These are phyloP conservation scores for Boletus coccyginus DNA, from an alignment of 768 basidiomycete genomes.

Conservation along the genomic window DNA sequence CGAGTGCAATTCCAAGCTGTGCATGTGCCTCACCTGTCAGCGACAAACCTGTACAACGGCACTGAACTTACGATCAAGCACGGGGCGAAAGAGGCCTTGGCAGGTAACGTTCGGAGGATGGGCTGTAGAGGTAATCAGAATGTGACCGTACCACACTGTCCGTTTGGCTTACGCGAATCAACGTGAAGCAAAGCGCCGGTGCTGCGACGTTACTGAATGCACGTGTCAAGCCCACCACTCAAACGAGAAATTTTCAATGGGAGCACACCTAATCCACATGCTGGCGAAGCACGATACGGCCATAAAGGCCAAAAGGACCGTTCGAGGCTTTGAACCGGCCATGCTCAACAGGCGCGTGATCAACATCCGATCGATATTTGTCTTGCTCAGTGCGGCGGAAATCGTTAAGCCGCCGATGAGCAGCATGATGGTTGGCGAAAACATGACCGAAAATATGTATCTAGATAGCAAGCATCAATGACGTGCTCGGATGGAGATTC, in stretches of 20 bases:
- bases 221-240: constrained; percentile 1
- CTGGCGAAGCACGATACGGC: constrained; percentile 94
- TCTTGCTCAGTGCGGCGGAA: constrained; percentile 93
- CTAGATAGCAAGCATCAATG: constrained; percentile 37
- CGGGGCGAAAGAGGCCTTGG: constrained; percentile 82
- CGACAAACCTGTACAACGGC: not conserved
- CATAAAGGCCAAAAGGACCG: constrained; percentile 93
- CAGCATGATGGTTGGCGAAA: constrained; percentile 97
- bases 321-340: constrained; percentile 84
- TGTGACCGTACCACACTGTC: not conserved
- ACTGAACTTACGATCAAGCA: constrained; percentile 75
- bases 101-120: constrained; percentile 86
- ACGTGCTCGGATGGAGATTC: not conserved
- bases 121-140: constrained; percentile 52
- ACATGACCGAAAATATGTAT: constrained; percentile 93
- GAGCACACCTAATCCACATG: constrained; percentile 95
- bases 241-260: not conserved
- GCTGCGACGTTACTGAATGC: constrained; percentile 86
- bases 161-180: constrained; percentile 72
- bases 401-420: constrained; percentile 98
- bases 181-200: constrained; percentile 92
- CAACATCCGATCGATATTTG: constrained; percentile 87
- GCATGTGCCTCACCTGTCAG: not conserved
- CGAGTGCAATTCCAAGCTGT: constrained; percentile 94
- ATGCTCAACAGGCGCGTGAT: constrained; percentile 89